Conservation (phyloP, 176 grass and related monocot genomes). For the Oryza nivara region DNA sequence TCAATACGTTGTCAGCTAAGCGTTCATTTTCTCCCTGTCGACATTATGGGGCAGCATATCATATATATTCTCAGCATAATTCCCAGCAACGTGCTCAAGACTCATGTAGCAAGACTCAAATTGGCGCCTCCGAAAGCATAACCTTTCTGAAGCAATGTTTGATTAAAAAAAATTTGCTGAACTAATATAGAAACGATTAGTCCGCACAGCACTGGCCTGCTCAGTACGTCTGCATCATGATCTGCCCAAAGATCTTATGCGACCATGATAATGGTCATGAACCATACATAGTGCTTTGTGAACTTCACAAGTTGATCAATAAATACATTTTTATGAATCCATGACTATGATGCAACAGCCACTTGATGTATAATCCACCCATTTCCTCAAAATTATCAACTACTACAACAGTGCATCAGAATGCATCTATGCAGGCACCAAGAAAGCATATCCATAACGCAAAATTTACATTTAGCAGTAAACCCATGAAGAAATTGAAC, state of each 20-base stretch:
- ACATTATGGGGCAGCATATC: conserved; percentile 6
- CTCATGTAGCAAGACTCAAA: conserved; percentile 11
- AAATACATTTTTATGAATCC: background rate
- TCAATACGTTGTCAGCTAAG: background rate
- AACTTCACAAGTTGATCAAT: conserved; percentile 27
- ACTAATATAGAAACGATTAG: background rate
- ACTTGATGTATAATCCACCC: background rate
- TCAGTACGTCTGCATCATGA: conserved; percentile 12
- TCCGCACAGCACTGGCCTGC: background rate
- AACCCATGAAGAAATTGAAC: background rate
- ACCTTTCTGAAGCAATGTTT: background rate
- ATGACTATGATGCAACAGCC: conserved; percentile 24
- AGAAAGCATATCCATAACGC: background rate
- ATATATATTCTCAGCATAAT: conserved; percentile 25
- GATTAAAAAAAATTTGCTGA: background rate
- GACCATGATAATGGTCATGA: background rate
- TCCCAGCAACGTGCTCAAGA: background rate
- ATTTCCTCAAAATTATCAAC: conserved; percentile 1
- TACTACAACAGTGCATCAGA: conserved; percentile 4
- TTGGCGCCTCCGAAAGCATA: background rate
- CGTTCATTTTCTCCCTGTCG: background rate
- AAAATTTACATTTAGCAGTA: conserved; percentile 13
- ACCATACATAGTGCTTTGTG: background rate
- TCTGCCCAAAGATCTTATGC: conserved; percentile 13
- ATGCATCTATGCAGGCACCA: background rate